Evolutionary conservation across 352 stramenopile genomes (phyloP), one percentile per base, ranked within the genome.

Genomic region (Phytophthora uliginosa): DNA sequence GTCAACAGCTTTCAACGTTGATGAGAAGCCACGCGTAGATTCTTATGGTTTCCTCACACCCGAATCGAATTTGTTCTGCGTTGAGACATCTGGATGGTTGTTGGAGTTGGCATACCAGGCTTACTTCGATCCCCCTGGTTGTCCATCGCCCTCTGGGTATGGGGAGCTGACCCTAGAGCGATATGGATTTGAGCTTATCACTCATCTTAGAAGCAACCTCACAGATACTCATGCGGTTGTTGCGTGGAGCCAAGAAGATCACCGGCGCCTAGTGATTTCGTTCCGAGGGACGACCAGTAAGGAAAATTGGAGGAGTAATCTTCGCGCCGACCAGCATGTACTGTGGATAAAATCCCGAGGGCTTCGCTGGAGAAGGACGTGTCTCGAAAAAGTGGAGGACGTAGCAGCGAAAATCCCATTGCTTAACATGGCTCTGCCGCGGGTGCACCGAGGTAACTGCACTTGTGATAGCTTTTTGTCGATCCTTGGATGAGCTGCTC

Each of bases 251-350:
- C 77, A 77, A 71, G 73, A 71, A 2, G 77, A 85, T 20, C 85
- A 88, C 18, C 84, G 86, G 31, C 88, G 90, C 12, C 79, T 97
- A 8, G 90, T 97, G 15, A 83, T 97, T 58, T 88, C 91, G 10
- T 97, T 97, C 56, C 85, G 91, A 51, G 91, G 91, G 4, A 96
- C 91, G 28, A 94, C 91, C 2, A 95, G 90, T 71, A 90, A 92
- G 38, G 85, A 89, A 56, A 95, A 97, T 71, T 97, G 91, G 91
- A 95, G 89, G 66, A 95, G 89, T 66, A 97, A 97, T 64, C 68
- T 97, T 4, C 86, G 90, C 22, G 93, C 92, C 13, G 83, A 95
- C 57, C 87, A 96, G 70, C 81, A 86, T 20, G 88, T 94, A 33
- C 70, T 96, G 6, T 95, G 84, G 76, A 90, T 95, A 60, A 89